A percentile compares a stretch with the other conserved stretches of the same genome.
Evolutionary conservation across 169 alveolate species (phyloP).

Genomic region (Plasmodium malariae): DNA sequence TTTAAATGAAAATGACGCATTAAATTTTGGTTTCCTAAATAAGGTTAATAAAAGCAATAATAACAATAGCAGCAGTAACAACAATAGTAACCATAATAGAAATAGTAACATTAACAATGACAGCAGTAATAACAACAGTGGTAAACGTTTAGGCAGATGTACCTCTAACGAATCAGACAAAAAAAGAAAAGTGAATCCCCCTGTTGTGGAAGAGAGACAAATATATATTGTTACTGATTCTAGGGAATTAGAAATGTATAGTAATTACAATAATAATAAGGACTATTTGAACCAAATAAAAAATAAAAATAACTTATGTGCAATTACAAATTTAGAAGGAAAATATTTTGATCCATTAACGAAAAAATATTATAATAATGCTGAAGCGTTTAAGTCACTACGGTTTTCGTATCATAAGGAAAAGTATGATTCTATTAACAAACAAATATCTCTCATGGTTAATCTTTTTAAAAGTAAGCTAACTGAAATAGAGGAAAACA

Average conservation of each 20-base stretch:
- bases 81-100: no score
- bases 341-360: conserved; percentile 75
- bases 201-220: conserved; percentile 32
- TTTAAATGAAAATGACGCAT: conserved; percentile 46
- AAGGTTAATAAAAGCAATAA: background rate
- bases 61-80: background rate
- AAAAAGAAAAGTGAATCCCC: background rate
- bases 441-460: conserved; percentile 24
- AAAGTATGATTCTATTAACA: conserved; percentile 25
- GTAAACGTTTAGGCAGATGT: background rate
- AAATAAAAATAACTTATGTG: conserved; percentile 58
- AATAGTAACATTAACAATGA: background rate
- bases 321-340: conserved; percentile 76
- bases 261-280: conserved; percentile 65
- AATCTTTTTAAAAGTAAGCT: conserved; percentile 30
- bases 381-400: conserved; percentile 54
- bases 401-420: conserved; percentile 48
- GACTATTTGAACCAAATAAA: conserved; percentile 29
- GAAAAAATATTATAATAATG: conserved; percentile 53
- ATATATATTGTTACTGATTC: conserved; percentile 51
- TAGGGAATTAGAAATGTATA: conserved; percentile 48
- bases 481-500: conserved; percentile 37
- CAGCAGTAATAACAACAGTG: conserved; percentile 1
- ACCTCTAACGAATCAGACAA: background rate
- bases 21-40: conserved; percentile 39